Conservation (phyloP, 345 rosid genomes). For the Populus pruinosa region DNA sequence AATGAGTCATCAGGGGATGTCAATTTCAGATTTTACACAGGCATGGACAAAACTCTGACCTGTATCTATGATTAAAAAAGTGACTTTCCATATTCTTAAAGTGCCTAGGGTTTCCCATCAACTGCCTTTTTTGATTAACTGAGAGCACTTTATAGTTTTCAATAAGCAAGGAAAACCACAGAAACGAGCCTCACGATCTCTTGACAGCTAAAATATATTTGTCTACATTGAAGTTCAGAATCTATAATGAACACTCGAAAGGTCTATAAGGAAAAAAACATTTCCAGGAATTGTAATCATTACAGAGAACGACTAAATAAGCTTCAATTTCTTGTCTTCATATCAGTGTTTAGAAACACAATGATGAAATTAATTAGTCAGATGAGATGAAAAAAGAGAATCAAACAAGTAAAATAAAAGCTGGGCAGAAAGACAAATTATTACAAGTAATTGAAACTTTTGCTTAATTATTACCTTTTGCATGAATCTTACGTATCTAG, state of each 20-base stretch:
- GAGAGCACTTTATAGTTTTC: not conserved
- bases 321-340: not conserved
- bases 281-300: not conserved
- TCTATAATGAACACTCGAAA: not conserved
- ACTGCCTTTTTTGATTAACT: not conserved
- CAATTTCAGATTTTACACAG: not conserved
- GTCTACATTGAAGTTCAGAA: conserved; percentile 17
- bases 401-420: not conserved
- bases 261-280: not conserved
- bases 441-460: not conserved
- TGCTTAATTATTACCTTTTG: not conserved
- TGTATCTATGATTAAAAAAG: not conserved
- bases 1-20: not conserved
- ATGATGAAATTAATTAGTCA: not conserved
- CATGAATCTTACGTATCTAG: not conserved
- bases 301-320: not conserved
- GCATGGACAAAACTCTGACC: too few species aligned
- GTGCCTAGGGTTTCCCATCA: conserved; percentile 6
- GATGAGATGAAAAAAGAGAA: not conserved
- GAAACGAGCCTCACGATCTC: conserved; percentile 20
- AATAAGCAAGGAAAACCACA: conserved; percentile 12
- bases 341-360: not conserved
- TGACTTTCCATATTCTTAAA: conserved; percentile 10
- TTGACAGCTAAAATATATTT: conserved; percentile 36
- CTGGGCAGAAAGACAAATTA: not conserved